phyloP scores from a whole-genome alignment of 2,329 filamentous ascomycete species.

The Venturia pyrina region DNA sequence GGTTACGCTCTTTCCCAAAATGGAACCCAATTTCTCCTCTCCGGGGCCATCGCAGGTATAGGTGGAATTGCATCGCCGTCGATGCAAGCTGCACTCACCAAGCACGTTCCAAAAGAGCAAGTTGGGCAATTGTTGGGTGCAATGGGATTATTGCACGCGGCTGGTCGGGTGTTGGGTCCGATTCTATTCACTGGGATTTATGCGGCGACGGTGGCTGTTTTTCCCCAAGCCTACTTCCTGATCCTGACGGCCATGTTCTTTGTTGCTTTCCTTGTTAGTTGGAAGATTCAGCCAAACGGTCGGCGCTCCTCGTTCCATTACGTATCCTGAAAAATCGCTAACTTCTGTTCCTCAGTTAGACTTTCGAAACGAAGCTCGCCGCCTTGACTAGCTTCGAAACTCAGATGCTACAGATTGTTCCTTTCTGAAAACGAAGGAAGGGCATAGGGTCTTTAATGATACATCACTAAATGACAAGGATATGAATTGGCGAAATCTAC shows the following conservation, averaged over 20 bases:
- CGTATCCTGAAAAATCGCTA: background rate
- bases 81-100: slow-evolving; percentile 77
- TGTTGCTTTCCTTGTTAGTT: slow-evolving; percentile 54
- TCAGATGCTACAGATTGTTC: too few species aligned
- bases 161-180: slow-evolving; percentile 70
- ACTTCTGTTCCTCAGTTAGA: background rate
- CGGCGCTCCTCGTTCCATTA: slow-evolving; percentile 29
- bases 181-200: slow-evolving; percentile 81
- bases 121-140: slow-evolving; percentile 82
- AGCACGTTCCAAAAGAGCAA: slow-evolving; percentile 74
- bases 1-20: slow-evolving; percentile 62
- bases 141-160: slow-evolving; percentile 72
- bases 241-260: slow-evolving; percentile 59
- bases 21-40: slow-evolving; percentile 56
- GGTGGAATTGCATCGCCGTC: slow-evolving; percentile 82
- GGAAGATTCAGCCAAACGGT: slow-evolving; percentile 67
- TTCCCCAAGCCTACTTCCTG: slow-evolving; percentile 76
- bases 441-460: too few species aligned
- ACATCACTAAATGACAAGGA: too few species aligned
- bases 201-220: slow-evolving; percentile 64
- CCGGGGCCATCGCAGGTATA: slow-evolving; percentile 63
- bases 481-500: too few species aligned
- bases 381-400: background rate
- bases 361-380: background rate
- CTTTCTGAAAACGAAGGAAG: background rate